Percentiles rank a stretch among this genome's conserved stretches.
phyloP scores from a whole-genome alignment of 164 flowering plant species.

The Pachysandra terminalis region DNA sequence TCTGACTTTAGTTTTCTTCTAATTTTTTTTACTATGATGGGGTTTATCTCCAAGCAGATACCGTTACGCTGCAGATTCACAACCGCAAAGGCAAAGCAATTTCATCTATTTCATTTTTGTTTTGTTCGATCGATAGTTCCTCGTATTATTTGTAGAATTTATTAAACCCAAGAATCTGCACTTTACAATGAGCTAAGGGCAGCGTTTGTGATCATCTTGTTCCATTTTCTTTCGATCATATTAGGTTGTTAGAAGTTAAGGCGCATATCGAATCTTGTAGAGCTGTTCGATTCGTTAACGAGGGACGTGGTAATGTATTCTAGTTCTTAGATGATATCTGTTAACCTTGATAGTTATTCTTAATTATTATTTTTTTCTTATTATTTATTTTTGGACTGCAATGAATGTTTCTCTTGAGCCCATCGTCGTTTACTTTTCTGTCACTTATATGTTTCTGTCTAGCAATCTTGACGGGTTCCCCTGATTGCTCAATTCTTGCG shows the following conservation, averaged over 20 bases:
- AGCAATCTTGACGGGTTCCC: constrained; percentile 79
- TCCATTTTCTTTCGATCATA: not conserved
- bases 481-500: constrained; percentile 72
- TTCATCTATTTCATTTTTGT: not conserved
- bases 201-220: not conserved
- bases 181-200: not conserved
- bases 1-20: too few relatives aligned
- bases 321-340: not conserved
- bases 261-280: constrained; percentile 86
- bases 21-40: not conserved
- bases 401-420: too few relatives aligned
- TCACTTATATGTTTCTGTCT: constrained; percentile 3
- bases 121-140: not conserved
- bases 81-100: constrained; percentile 48
- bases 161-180: not conserved
- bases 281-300: constrained; percentile 70
- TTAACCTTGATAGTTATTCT: not conserved
- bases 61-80: constrained; percentile 46
- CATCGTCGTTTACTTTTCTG: too few relatives aligned
- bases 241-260: constrained; percentile 52
- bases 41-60: constrained; percentile 36
- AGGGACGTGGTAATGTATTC: constrained; percentile 56
- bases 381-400: not conserved
- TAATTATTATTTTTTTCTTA: not conserved
- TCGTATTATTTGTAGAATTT: not conserved